These are phyloP conservation scores for Neocatenulostroma microsporum DNA, from an alignment of 2,329 filamentous ascomycete species.

Conservation along the genomic window DNA sequence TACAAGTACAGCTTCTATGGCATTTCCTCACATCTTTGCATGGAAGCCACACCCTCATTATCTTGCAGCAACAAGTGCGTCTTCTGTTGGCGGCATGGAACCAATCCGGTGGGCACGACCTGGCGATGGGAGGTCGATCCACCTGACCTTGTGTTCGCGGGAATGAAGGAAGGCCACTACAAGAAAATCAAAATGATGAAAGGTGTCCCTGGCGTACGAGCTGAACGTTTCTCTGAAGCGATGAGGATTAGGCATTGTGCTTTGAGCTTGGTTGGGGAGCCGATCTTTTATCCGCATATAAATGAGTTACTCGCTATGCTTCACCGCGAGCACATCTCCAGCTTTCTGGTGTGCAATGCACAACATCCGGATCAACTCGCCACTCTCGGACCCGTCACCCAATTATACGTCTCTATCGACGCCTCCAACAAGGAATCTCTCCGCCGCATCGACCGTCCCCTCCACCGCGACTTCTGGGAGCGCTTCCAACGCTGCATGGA, in stretches of 20 bases:
- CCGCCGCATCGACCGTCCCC: conserved; percentile 78
- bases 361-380: conserved; percentile 90
- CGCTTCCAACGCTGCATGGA: conserved; percentile 85
- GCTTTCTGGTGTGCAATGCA: conserved; percentile 93
- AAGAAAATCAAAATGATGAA: conserved; percentile 97
- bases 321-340: conserved; percentile 79
- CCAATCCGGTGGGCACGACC: conserved; percentile 90
- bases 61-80: conserved; percentile 98
- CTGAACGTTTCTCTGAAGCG: conserved; percentile 85
- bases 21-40: conserved; percentile 92
- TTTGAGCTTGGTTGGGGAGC: conserved; percentile 84
- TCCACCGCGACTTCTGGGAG: conserved; percentile 97
- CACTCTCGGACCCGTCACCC: conserved; percentile 75
- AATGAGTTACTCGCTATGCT: conserved; percentile 82
- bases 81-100: conserved; percentile 97
- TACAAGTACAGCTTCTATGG: conserved; percentile 99
- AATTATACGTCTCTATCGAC: conserved; percentile 94
- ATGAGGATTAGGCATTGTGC: conserved; percentile 93
- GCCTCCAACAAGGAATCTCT: conserved; percentile 84
- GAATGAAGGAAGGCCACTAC: conserved; percentile 87
- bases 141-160: conserved; percentile 79
- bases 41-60: conserved; percentile 94
- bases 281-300: conserved; percentile 98
- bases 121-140: conserved; percentile 96
- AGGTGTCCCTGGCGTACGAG: conserved; percentile 83